Evolutionary conservation across 1,284 basidiomycete species (phyloP), one percentile per base, ranked within the genome.

Genomic region (Psilocybe mexicana): DNA sequence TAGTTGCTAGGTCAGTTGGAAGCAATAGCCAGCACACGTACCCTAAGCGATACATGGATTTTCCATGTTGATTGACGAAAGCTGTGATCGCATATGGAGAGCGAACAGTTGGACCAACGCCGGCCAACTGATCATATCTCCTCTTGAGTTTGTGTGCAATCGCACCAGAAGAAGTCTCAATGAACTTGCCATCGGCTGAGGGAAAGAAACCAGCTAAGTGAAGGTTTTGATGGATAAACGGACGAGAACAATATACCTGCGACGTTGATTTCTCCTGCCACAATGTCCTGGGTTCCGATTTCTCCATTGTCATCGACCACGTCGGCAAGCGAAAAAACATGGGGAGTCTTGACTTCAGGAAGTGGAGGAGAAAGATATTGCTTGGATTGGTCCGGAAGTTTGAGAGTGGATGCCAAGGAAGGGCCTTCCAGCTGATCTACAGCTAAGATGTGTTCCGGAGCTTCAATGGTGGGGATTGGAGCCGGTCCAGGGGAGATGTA

Each of bases 61-160:
- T 85, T 53, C 90, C 90, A 71, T 90, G 86, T 67, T 90, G 88
- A 67, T 89, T 92, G 54, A 88, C 79, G 65, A 90, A 86, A 5
- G 86, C 84, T 24, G 89, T 92, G 62, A 92, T 89, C 44, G 84
- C 84, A 67, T 87, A 92, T 2, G 90, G 90, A 8, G 89, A 91
- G 38, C 87, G 85, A 14, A 86, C 76, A 59, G 83, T 77, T 68
- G 81, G 80, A 43, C 82, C 80, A 36, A 91, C 88, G 14, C 88
- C 87, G 42, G 84, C 70, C 44, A 80, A 71, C 56, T 85, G 81
- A 69, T 93, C 90, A 66, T 87, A 90, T 26, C 82, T 77, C 64
- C 80, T 80, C 77, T 92, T 92, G 54, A 93, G 75, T 65, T 89
- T 87, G 44, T 83, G 81, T 12, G 89, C 89, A 25, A 86, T 88